Evolutionary conservation across 352 stramenopile species (phyloP), one percentile per base, ranked within the genome.

Genomic region (Pythium myriotylum): DNA sequence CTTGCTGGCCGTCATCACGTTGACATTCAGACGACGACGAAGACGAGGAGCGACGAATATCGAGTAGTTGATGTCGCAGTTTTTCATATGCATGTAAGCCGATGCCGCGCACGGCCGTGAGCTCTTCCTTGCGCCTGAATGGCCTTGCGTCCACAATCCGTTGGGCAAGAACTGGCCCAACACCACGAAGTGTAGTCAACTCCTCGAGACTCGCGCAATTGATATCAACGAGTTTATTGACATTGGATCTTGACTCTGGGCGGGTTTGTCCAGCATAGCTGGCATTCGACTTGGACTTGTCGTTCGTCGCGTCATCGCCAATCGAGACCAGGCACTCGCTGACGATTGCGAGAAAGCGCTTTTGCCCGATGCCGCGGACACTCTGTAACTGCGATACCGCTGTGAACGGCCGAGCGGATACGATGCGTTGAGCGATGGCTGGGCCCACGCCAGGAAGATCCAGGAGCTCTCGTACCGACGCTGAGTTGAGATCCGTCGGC

Each of bases 81-180:
- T 80, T 79, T 29, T 67, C 56, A 54, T 80, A 88, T 14, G 49
- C 74, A 52, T 70, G 68, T 1, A 57, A 42, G 0, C 76, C 73
- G 43, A 89, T 82, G 8, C 76, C 74, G 26, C 70, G 74, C 26
- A 91, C 76, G 3, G 58, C 67, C 52, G 84, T 49, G 14, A 91
- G 41, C 35, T 87, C 79, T 43, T 85, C 72, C 14, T 74, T 77
- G 2, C 72, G 59, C 12, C 64, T 35, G 54, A 88, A 89, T 2
- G 82, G 82, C 24, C 82, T 69, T 1, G 61, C 62, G 0, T 70
- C 53, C 6, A 85, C 37, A 46, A 89, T 92, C 2, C 66, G 67
- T 52, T 77, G 49, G 5, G 78, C 80, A 9, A 78, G 51, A 16
- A 49, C 54, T 0, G 65, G 67, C 5, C 77, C 77, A 19, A 92